These are phyloP conservation scores for Psilocybe mexicana DNA, from an alignment of 1,284 basidiomycete species.

Conservation along the genomic window DNA sequence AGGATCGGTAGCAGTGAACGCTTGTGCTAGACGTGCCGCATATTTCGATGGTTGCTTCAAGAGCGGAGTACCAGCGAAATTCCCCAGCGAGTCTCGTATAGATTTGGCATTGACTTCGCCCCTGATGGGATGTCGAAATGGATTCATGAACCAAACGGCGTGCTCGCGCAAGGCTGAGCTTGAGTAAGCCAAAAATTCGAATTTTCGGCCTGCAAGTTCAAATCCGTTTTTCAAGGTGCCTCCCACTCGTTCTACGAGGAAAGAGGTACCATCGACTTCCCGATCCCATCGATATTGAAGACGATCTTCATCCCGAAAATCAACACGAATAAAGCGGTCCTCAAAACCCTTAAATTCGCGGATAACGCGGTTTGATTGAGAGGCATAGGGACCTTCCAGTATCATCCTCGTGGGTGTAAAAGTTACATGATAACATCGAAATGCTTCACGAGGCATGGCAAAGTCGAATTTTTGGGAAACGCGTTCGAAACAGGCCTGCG, in stretches of 20 bases:
- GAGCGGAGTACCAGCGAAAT: slow-evolving; percentile 54
- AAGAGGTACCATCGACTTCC: slow-evolving; percentile 57
- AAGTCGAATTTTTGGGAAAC: slow-evolving; percentile 29
- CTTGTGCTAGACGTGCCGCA: slow-evolving; percentile 79
- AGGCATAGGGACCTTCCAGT: slow-evolving; percentile 70
- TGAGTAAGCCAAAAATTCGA: slow-evolving; percentile 77
- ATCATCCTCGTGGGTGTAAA: slow-evolving; percentile 72
- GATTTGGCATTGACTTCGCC: slow-evolving; percentile 48
- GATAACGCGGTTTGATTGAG: slow-evolving; percentile 65
- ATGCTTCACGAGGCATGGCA: slow-evolving; percentile 23
- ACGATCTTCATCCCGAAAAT: slow-evolving; percentile 78
- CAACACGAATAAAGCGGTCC: slow-evolving; percentile 71
- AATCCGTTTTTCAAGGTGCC: slow-evolving; percentile 65
- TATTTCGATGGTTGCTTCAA: slow-evolving; percentile 70
- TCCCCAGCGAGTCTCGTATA: slow-evolving; percentile 64
- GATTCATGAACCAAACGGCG: slow-evolving; percentile 74
- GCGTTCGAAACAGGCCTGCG: slow-evolving; percentile 49
- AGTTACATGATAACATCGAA: slow-evolving; percentile 63
- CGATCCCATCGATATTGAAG: slow-evolving; percentile 67
- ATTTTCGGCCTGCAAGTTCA: slow-evolving; percentile 63
- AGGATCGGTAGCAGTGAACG: slow-evolving; percentile 78
- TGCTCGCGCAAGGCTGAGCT: slow-evolving; percentile 69
- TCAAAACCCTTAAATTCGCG: slow-evolving; percentile 57
- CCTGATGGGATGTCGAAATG: slow-evolving; percentile 50
- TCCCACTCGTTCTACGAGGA: slow-evolving; percentile 64